These are phyloP conservation scores for Eucalyptus curtisii DNA, from an alignment of 345 rosid genomes.

Conservation along the genomic window DNA sequence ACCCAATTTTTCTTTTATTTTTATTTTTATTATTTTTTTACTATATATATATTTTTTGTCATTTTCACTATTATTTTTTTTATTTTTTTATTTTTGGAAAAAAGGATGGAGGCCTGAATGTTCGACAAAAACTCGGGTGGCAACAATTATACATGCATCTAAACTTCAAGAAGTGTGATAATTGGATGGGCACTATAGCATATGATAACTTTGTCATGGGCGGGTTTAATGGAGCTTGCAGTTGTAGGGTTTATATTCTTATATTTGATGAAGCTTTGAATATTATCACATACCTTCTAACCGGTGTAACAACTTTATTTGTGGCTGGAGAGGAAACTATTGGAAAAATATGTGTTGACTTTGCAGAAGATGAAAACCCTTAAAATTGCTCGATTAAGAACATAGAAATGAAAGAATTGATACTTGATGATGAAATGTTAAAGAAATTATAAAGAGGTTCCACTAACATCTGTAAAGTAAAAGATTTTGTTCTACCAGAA, in stretches of 20 bases:
- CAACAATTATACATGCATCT: too few relatives aligned
- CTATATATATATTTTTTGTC: too few relatives aligned
- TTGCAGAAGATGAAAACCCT: background rate
- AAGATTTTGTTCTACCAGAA: background rate
- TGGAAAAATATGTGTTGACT: conserved; percentile 24
- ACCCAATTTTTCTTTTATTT: too few relatives aligned
- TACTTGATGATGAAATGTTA: background rate
- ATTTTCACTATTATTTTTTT: too few relatives aligned
- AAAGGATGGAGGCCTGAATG: too few relatives aligned
- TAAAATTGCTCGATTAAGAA: background rate
- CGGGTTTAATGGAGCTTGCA: conserved; percentile 69
- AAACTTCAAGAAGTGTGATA: too few relatives aligned
- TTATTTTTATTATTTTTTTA: too few relatives aligned
- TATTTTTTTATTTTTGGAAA: too few relatives aligned
- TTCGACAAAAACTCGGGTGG: too few relatives aligned
- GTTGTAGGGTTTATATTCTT: conserved; percentile 81
- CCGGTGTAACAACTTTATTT: conserved; percentile 76
- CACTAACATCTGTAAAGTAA: background rate
- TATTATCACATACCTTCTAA: conserved; percentile 70
- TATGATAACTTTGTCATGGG: background rate
- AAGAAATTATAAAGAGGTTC: conserved; percentile 12
- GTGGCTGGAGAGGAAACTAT: conserved; percentile 84
- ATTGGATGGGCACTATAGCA: background rate
- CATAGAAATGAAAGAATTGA: background rate
- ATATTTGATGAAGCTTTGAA: conserved; percentile 92